Conservation (phyloP, 345 rosid species). For the Eucalyptus sp. region DNA sequence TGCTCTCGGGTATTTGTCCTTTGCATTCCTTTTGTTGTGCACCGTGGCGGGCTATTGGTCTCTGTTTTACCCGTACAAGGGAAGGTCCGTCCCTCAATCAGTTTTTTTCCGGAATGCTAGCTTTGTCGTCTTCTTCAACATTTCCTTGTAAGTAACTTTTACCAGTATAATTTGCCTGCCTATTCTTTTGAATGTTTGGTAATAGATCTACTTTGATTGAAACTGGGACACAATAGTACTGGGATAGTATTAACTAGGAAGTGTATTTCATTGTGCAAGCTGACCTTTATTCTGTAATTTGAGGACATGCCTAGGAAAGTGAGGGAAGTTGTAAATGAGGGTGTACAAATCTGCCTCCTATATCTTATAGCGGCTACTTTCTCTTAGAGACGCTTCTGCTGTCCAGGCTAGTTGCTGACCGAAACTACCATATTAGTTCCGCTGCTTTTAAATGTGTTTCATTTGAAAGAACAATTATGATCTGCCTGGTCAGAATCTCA, state of each 20-base stretch:
- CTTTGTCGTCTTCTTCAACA: slow-evolving; percentile 64
- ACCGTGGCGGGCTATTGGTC: slow-evolving; percentile 45
- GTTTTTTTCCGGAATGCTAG: slow-evolving; percentile 46
- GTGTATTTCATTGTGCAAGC: neutral
- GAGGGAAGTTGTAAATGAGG: neutral
- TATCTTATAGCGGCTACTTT: neutral
- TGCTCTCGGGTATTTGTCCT: slow-evolving; percentile 62
- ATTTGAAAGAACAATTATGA: neutral
- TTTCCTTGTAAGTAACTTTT: slow-evolving; percentile 49
- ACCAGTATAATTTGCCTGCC: neutral
- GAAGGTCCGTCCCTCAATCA: slow-evolving; percentile 61
- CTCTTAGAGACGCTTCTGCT: neutral
- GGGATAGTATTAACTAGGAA: neutral
- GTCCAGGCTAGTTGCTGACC: neutral
- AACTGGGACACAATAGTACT: neutral
- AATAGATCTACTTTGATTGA: neutral
- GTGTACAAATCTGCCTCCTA: neutral
- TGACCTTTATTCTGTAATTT: neutral
- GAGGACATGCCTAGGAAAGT: neutral
- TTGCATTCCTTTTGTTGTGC: slow-evolving; percentile 45
- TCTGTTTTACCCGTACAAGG: slow-evolving; percentile 71
- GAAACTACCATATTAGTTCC: neutral
- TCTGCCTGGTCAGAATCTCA: neutral
- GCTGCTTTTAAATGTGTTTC: neutral
- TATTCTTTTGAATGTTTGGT: neutral